Conservation (phyloP, 108 stramenopile genomes). For the Skeletonema marinoi region DNA sequence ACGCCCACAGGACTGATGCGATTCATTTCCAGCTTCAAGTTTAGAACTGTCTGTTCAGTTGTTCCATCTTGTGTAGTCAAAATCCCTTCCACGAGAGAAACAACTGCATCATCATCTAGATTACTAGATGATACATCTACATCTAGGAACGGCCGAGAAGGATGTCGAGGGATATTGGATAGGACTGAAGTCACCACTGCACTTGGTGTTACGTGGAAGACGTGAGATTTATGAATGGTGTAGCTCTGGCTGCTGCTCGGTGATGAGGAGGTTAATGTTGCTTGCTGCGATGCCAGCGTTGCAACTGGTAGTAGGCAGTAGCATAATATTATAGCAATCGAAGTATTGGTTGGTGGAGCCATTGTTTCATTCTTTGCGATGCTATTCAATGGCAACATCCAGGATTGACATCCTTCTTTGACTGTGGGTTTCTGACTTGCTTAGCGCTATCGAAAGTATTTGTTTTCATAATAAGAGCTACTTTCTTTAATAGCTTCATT, state of each 20-base stretch:
- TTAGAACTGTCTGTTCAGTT: background rate
- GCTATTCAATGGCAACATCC: background rate
- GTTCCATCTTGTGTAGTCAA: conserved; percentile 1
- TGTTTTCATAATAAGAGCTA: too few species aligned
- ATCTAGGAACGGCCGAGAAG: conserved; percentile 3
- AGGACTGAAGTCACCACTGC: conserved; percentile 18
- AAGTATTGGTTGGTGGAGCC: background rate
- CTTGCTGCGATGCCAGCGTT: background rate
- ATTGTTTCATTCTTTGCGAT: background rate
- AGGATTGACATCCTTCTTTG: too few species aligned
- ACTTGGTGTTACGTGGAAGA: conserved; percentile 12
- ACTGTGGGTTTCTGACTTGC: background rate
- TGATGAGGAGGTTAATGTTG: background rate
- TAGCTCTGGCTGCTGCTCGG: background rate
- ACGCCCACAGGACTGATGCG: conserved; percentile 42
- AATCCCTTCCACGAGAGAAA: conserved; percentile 19
- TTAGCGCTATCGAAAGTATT: too few species aligned
- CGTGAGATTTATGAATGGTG: conserved; percentile 16
- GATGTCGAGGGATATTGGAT: conserved; percentile 9
- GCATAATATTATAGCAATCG: background rate
- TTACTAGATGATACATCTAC: conserved; percentile 36
- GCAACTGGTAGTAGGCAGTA: background rate
- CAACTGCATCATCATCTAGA: conserved; percentile 26
- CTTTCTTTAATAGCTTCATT: too few species aligned
- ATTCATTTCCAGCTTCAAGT: conserved; percentile 46